Conservation (phyloP, 2,329 filamentous ascomycete species). For the Fusarium sarcochroum region DNA sequence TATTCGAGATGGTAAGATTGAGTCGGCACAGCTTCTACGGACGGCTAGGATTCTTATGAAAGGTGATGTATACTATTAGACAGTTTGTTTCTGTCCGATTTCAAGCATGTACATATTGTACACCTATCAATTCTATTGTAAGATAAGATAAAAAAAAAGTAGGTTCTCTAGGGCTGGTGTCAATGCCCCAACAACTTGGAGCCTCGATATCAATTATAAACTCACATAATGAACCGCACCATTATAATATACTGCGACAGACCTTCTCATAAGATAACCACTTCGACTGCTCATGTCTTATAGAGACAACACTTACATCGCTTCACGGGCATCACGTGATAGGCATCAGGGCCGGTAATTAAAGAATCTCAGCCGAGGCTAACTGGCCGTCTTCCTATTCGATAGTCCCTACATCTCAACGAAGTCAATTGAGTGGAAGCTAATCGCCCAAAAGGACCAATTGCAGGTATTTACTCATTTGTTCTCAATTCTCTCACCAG, state of each 20-base stretch:
- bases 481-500: not conserved
- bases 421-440: not conserved
- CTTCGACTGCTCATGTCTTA: not conserved
- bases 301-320: not conserved
- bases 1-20: constrained; percentile 56
- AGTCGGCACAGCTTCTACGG: constrained; percentile 61
- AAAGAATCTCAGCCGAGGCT: not conserved
- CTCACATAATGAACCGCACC: too few species aligned
- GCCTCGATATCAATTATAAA: not conserved
- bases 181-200: not conserved
- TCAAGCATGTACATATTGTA: too few species aligned
- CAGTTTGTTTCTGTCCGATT: not conserved
- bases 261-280: not conserved
- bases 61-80: constrained; percentile 61
- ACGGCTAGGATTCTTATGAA: constrained; percentile 66
- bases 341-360: not conserved
- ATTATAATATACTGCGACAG: not conserved
- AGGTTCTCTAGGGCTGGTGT: not conserved
- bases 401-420: not conserved
- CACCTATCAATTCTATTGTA: not conserved
- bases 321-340: constrained; percentile 23
- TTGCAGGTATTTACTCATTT: too few species aligned
- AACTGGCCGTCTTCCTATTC: not conserved
- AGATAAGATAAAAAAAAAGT: not conserved
- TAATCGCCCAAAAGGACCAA: not conserved